Percentiles rank a stretch among this genome's conserved stretches.
phyloP scores from a whole-genome alignment of 345 rosid genomes.

The Brassica carinata region DNA sequence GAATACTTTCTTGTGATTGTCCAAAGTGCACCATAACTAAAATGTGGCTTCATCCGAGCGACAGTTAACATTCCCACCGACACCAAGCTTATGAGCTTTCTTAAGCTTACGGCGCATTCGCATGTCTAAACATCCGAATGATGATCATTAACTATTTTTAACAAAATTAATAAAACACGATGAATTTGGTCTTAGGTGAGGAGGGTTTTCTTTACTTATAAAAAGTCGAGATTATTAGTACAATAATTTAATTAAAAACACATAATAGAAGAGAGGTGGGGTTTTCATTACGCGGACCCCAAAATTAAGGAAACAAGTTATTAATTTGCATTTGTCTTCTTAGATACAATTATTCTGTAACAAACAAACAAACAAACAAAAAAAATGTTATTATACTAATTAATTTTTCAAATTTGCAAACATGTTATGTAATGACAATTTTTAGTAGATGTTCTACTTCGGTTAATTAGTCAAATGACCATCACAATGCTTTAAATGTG shows the following conservation, averaged over 20 bases:
- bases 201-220: neutral
- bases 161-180: neutral
- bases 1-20: conserved; percentile 13
- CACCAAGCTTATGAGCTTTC: conserved; percentile 16
- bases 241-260: neutral
- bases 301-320: conserved; percentile 34
- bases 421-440: no score
- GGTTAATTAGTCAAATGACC: no score
- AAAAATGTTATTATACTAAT: no score
- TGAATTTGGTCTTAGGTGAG: conserved; percentile 31
- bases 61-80: conserved; percentile 29
- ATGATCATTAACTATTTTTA: conserved; percentile 7
- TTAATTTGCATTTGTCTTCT: conserved; percentile 18
- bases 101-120: conserved; percentile 18
- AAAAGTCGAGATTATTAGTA: neutral
- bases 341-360: neutral
- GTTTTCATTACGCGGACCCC: conserved; percentile 17
- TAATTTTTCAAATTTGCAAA: no score
- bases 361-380: no score
- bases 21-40: neutral
- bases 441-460: no score
- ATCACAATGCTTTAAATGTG: no score
- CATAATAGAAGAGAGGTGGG: conserved; percentile 2
- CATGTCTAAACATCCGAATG: conserved; percentile 11
- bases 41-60: conserved; percentile 22